Conservation (phyloP, 129 eudicot species). For the Saposhnikovia divaricata region DNA sequence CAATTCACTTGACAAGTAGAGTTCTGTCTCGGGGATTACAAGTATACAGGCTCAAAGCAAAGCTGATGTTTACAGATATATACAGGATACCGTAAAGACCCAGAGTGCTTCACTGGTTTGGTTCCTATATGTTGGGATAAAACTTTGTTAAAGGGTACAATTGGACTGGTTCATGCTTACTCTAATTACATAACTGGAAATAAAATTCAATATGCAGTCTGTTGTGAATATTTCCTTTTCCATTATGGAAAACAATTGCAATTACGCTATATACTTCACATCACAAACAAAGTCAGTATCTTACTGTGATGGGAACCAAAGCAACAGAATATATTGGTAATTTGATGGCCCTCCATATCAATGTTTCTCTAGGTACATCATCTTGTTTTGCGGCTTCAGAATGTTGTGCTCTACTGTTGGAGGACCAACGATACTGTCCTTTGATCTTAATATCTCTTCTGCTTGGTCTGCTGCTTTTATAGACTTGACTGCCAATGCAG, state of each 20-base stretch:
- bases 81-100: neutral
- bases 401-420: conserved; percentile 24
- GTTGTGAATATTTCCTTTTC: neutral
- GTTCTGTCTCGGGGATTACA: neutral
- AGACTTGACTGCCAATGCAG: conserved; percentile 8
- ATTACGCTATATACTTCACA: neutral
- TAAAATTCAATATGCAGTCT: neutral
- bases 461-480: conserved; percentile 10
- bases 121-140: neutral
- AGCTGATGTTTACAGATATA: neutral
- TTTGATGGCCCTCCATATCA: conserved; percentile 92
- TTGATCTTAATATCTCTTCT: conserved; percentile 7
- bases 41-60: neutral
- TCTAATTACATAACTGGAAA: neutral
- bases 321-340: conserved; percentile 91
- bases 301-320: conserved; percentile 76
- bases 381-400: conserved; percentile 26
- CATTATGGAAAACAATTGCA: neutral
- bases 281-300: conserved; percentile 15
- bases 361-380: conserved; percentile 42
- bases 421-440: conserved; percentile 9
- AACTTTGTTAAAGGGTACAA: neutral
- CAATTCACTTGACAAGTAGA: neutral
- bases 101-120: neutral
- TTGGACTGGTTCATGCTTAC: neutral